Conservation (phyloP, 306 rosid genomes). For the Vachellia pachyceras region DNA sequence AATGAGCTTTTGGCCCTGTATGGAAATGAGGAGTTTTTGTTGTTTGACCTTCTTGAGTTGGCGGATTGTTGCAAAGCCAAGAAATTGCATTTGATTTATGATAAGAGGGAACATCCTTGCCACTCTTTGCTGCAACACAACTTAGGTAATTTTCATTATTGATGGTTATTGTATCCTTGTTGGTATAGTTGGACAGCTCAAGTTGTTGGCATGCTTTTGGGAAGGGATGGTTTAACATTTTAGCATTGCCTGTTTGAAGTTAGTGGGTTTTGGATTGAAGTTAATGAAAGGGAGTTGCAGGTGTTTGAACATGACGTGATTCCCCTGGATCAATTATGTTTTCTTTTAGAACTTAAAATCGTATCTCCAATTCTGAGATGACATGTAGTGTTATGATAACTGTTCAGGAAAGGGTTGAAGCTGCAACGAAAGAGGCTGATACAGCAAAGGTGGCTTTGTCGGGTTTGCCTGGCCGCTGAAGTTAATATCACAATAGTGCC, state of each 20-base stretch:
- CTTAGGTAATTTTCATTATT: slow-evolving; percentile 61
- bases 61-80: slow-evolving; percentile 95
- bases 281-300: background rate
- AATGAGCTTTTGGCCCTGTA: slow-evolving; percentile 74
- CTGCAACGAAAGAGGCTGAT: slow-evolving; percentile 89
- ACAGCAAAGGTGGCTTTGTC: slow-evolving; percentile 92
- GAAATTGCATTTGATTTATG: slow-evolving; percentile 85
- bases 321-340: background rate
- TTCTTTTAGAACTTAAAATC: background rate
- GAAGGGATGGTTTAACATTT: background rate
- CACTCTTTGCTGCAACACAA: slow-evolving; percentile 96
- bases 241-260: background rate
- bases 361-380: slow-evolving; percentile 25
- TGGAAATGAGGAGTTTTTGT: slow-evolving; percentile 75
- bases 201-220: slow-evolving; percentile 13
- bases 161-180: slow-evolving; percentile 28
- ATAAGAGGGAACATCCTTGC: slow-evolving; percentile 92
- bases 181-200: slow-evolving; percentile 29
- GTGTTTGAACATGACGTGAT: background rate
- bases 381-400: slow-evolving; percentile 16
- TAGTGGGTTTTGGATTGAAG: background rate
- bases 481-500: slow-evolving; percentile 85
- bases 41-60: slow-evolving; percentile 94
- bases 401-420: slow-evolving; percentile 79
- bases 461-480: slow-evolving; percentile 85